Evolutionary conservation across 2,329 filamentous ascomycete species (phyloP), one percentile per base, ranked within the genome.

Genomic region (Colletotrichum sp.): DNA sequence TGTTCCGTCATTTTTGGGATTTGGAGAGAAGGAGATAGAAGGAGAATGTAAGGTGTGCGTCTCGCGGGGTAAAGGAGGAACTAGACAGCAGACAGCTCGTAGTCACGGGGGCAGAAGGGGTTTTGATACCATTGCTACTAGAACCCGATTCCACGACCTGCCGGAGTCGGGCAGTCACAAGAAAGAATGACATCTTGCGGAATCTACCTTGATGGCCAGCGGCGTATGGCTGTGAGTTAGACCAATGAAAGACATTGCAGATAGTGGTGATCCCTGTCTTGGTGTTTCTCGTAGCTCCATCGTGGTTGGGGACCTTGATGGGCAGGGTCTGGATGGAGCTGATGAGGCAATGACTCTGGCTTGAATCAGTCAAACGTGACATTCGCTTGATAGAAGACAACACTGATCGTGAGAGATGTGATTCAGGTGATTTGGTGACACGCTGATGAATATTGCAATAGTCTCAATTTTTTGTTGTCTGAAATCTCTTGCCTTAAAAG

Each of bases 181-280:
- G 69, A 63, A 9, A 36, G 18, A 18, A 60, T 34, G 69, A 68
- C 57, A 55, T 72, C 55, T 10, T 24, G 55, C 49, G 34, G 32
- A 65, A 59, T 16, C 30, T 21, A 76, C 73, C 73, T 76, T 76
- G 73, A 76, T 76, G 73, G 73, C 73, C 73, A 64, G 26, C 55
- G 12, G 28, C 39, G 39, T 10, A 55, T 9, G 5, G 26, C 15
- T 26, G 26, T 10, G 8, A 18, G 12, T 12, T 52, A 69, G 24
- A 34, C 70, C 71, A 76, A 74, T 73, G 71, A 66, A 49, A 65
- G 60, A 52, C 28, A 18, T 16, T 12, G 16, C 6, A 18, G 65
- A 36, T 62, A 34, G 65, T 66, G 21, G 57, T 68, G 26, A 72
- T 28, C 73, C 73, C 73, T 76, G 73, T 76, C 63, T 57, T 67